Conservation (phyloP, 352 stramenopile genomes). For the Pythium phragmitis region DNA sequence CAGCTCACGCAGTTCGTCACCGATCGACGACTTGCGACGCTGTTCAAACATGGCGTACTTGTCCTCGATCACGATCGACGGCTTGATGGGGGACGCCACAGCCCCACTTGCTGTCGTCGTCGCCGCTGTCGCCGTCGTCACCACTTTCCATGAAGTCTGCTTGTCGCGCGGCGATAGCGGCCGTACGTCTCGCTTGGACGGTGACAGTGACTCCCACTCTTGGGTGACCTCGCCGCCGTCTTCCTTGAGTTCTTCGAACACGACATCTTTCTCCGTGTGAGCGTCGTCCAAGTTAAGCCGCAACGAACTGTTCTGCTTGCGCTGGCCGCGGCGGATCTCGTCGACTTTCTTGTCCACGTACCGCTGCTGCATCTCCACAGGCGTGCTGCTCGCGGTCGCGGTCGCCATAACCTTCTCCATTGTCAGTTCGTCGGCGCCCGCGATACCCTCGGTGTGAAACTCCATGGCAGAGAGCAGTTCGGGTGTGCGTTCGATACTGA, state of each 20-base stretch:
- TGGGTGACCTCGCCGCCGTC: slow-evolving; percentile 20
- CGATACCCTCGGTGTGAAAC: slow-evolving; percentile 64
- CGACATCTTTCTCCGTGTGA: slow-evolving; percentile 24
- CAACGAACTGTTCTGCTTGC: slow-evolving; percentile 44
- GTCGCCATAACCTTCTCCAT: slow-evolving; percentile 38
- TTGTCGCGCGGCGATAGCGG: slow-evolving; percentile 57
- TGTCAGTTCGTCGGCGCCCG: slow-evolving; percentile 41
- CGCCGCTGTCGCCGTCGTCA: not conserved
- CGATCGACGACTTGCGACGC: slow-evolving; percentile 52
- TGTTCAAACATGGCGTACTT: slow-evolving; percentile 24
- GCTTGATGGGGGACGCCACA: slow-evolving; percentile 16
- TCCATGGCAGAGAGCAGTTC: slow-evolving; percentile 66
- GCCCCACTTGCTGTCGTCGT: not conserved
- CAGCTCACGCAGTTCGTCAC: slow-evolving; percentile 67
- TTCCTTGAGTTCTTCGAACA: slow-evolving; percentile 24
- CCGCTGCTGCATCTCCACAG: slow-evolving; percentile 29
- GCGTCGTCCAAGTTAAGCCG: slow-evolving; percentile 37
- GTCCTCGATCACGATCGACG: slow-evolving; percentile 40
- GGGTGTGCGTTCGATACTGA: slow-evolving; percentile 74
- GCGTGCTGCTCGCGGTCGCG: slow-evolving; percentile 20
- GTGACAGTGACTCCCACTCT: slow-evolving; percentile 59
- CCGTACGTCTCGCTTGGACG: slow-evolving; percentile 43
- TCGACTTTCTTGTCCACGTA: slow-evolving; percentile 54
- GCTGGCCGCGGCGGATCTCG: slow-evolving; percentile 58
- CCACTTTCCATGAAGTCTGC: slow-evolving; percentile 60